Evolutionary conservation across 768 basidiomycete species (phyloP).

Genomic region (Glaciozyma antarctica): DNA sequence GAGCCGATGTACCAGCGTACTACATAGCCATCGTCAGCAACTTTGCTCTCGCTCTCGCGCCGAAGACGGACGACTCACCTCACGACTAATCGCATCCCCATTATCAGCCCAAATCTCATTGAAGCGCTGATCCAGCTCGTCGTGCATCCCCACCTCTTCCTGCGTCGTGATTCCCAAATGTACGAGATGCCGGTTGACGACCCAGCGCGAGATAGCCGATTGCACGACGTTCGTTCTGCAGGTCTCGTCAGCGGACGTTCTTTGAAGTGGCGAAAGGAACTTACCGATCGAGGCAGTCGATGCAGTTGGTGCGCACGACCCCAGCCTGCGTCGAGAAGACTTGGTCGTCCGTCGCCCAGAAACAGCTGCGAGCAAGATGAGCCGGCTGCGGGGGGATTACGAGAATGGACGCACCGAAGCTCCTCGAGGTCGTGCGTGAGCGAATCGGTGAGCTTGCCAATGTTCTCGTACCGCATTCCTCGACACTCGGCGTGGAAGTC

Average conservation of each 20-base stretch:
- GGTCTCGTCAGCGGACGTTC: neutral
- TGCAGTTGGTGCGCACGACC: constrained; percentile 28
- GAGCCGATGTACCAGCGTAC: constrained; percentile 79
- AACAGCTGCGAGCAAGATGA: constrained; percentile 19
- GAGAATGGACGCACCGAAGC: constrained; percentile 12
- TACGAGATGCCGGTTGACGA: constrained; percentile 47
- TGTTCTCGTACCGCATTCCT: constrained; percentile 58
- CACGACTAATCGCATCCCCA: constrained; percentile 80
- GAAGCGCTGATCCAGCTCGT: constrained; percentile 61
- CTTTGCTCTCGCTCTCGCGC: neutral
- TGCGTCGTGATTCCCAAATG: constrained; percentile 50
- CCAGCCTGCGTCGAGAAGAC: constrained; percentile 28
- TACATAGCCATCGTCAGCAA: constrained; percentile 18
- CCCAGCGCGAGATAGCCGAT: constrained; percentile 79
- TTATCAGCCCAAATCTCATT: constrained; percentile 99
- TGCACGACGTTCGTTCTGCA: constrained; percentile 33
- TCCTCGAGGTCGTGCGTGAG: constrained; percentile 29
- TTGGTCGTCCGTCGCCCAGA: constrained; percentile 26
- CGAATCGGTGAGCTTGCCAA: constrained; percentile 22
- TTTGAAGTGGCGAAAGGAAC: neutral
- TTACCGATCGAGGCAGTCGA: constrained; percentile 33
- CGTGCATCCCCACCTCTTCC: constrained; percentile 53
- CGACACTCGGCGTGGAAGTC: constrained; percentile 45
- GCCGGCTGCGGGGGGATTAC: neutral
- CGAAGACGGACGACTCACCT: constrained; percentile 56